Evolutionary conservation across 495 filamentous ascomycete genomes (phyloP).

Genomic region (Thozetella sp.): DNA sequence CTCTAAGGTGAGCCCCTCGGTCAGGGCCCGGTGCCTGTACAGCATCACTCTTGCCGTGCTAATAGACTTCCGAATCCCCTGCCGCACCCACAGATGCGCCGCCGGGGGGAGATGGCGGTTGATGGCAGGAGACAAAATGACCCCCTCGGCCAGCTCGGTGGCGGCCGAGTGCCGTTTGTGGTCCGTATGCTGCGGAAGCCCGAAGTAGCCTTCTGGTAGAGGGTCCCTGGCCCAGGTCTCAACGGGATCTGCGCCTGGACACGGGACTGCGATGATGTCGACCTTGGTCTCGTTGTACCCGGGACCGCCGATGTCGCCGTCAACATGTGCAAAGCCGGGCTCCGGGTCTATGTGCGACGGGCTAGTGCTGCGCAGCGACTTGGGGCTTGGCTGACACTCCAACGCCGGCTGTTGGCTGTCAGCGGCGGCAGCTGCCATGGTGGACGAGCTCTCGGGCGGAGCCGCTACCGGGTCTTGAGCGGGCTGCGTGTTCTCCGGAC

Average conservation of each 20-base stretch:
- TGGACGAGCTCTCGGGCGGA: not conserved
- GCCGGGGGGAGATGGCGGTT: conserved; percentile 23
- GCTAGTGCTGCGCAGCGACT: not conserved
- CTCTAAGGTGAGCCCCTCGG: conserved; percentile 49
- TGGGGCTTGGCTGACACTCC: not conserved
- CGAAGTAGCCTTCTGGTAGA: conserved; percentile 32
- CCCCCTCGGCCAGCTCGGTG: conserved; percentile 23
- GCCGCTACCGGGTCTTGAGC: not conserved
- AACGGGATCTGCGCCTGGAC: conserved; percentile 43
- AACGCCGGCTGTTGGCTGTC: not conserved
- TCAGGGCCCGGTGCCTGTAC: conserved; percentile 53
- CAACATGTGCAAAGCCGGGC: conserved; percentile 39
- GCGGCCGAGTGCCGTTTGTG: conserved; percentile 22
- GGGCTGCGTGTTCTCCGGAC: not conserved
- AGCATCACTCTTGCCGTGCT: conserved; percentile 53
- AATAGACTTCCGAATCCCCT: conserved; percentile 35
- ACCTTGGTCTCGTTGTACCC: conserved; percentile 47
- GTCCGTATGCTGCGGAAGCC: conserved; percentile 18
- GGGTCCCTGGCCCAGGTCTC: conserved; percentile 42
- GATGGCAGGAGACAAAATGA: conserved; percentile 28
- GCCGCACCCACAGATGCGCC: conserved; percentile 37
- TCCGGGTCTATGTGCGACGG: conserved; percentile 4
- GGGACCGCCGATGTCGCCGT: conserved; percentile 38
- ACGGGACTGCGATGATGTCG: conserved; percentile 47
- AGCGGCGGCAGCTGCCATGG: not conserved